Base-by-base conservation (phyloP, 2,329 filamentous ascomycete species). In the Neopestalotiopsis clavispora region DNA sequence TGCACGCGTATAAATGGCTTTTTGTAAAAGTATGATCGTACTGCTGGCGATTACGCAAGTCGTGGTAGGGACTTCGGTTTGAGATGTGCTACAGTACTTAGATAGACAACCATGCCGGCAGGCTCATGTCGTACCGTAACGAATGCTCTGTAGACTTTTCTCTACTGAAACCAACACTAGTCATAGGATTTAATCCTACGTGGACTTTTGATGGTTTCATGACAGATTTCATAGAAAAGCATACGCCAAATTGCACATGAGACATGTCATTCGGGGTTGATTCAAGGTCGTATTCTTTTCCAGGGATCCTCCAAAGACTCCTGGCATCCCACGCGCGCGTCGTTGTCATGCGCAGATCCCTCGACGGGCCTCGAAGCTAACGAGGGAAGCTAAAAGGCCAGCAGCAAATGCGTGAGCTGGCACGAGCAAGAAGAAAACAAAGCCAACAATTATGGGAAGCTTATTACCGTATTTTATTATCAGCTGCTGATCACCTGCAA, bases 301-400 rank as follows among this genome's bases (percentile, higher is more conserved):
- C 10, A 38, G 34, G 34, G 34, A 38, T 38, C 34, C 34, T 10
- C 34, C 10, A 38, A 38, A 10, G 34, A 10, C 34, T 38, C 34
- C 34, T 38, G 34, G 49, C 49, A 34, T 30, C 23, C 30, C 57
- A 59, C 30, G 32, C 30, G 59, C 23, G 59, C 59, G 28, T 40
- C 59, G 59, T 62, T 62, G 59, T 34, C 59, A 62, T 62, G 59
- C 20, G 59, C 59, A 62, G 32, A 62, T 62, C 59, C 59, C 59
- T 34, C 59, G 59, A 52, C 38, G 40, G 23, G 61, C 23, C 38
- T 20, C 7, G 14, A 38, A 52, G 38, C 38, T 52, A 52, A 10
- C 9, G 20, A 23, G 7, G 20, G 34, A 38, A 64, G 38, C 38
- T 28, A 34, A 14, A 28, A 34, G 20, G n/a, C 59, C 14, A 6